phyloP scores from a whole-genome alignment of 768 basidiomycete genomes.

The Russula abietina region DNA sequence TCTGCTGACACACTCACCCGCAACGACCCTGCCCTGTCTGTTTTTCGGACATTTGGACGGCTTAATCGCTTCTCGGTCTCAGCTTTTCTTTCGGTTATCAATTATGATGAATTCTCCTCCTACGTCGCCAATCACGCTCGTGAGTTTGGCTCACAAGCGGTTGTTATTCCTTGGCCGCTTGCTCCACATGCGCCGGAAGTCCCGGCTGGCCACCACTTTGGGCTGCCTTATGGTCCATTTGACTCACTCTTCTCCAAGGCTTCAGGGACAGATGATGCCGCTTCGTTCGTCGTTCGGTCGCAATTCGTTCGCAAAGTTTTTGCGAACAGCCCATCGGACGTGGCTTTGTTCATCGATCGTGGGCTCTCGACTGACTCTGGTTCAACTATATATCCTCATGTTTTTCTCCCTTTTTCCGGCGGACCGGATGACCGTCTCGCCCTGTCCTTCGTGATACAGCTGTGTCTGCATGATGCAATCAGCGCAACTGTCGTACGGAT shows the following conservation, averaged over 20 bases:
- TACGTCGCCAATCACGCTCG: slow-evolving; percentile 57
- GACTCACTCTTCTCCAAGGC: slow-evolving; percentile 67
- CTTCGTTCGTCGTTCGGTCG: slow-evolving; percentile 58
- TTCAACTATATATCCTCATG: slow-evolving; percentile 42
- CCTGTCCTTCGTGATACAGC: slow-evolving; percentile 71
- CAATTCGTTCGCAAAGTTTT: slow-evolving; percentile 85
- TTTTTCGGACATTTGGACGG: slow-evolving; percentile 73
- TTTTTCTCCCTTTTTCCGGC: slow-evolving; percentile 89
- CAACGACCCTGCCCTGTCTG: slow-evolving; percentile 64
- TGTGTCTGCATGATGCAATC: slow-evolving; percentile 58
- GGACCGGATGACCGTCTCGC: slow-evolving; percentile 91
- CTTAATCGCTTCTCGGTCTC: slow-evolving; percentile 62
- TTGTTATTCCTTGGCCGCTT: slow-evolving; percentile 80
- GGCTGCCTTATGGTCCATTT: slow-evolving; percentile 51
- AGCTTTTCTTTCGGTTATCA: slow-evolving; percentile 68
- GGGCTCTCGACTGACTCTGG: slow-evolving; percentile 37
- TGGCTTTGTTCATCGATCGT: slow-evolving; percentile 82
- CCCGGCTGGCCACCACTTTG: slow-evolving; percentile 22
- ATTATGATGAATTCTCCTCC: slow-evolving; percentile 63
- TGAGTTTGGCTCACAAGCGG: slow-evolving; percentile 57
- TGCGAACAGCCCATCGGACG: slow-evolving; percentile 60
- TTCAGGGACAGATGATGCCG: slow-evolving; percentile 43
- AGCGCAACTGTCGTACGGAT: slow-evolving; percentile 72
- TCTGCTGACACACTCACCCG: slow-evolving; percentile 63
- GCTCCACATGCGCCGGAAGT: slow-evolving; percentile 30